Conservation (phyloP, 2,329 filamentous ascomycete genomes). For the Talaromyces sp. region DNA sequence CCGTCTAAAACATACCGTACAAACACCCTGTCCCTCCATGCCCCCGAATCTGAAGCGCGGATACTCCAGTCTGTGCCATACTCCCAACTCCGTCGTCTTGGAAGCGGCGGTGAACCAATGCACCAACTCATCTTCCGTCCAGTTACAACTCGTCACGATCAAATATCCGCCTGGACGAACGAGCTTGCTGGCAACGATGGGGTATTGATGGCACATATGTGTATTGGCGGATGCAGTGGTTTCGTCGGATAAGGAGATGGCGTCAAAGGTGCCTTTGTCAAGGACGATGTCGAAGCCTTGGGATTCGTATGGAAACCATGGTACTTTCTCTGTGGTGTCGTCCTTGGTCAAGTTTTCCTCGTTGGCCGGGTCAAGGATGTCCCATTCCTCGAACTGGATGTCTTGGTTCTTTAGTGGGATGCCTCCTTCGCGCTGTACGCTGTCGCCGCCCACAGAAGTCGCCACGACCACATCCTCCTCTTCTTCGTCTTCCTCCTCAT, state of each 20-base stretch:
- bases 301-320: constrained; percentile 39
- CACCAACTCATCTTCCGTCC: constrained; percentile 84
- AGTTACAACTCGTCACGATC: constrained; percentile 93
- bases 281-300: constrained; percentile 81
- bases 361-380: constrained; percentile 51
- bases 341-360: constrained; percentile 6
- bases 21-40: constrained; percentile 20
- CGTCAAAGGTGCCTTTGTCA: constrained; percentile 99
- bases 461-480: constrained; percentile 26
- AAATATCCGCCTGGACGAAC: constrained; percentile 69
- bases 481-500: constrained; percentile 45
- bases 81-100: constrained; percentile 48
- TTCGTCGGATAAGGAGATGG: constrained; percentile 65
- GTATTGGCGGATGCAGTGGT: constrained; percentile 17
- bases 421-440: constrained; percentile 10
- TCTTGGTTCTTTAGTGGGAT: constrained; percentile 16
- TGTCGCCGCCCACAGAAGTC: neutral
- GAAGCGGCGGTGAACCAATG: constrained; percentile 64
- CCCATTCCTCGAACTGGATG: constrained; percentile 59
- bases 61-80: constrained; percentile 70
- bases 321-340: constrained; percentile 16
- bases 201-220: constrained; percentile 71
- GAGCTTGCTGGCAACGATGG: constrained; percentile 62
- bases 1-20: constrained; percentile 21
- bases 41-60: constrained; percentile 58